Evolutionary conservation across 208 protist species (phyloP).

Genomic region (Leishmania major): DNA sequence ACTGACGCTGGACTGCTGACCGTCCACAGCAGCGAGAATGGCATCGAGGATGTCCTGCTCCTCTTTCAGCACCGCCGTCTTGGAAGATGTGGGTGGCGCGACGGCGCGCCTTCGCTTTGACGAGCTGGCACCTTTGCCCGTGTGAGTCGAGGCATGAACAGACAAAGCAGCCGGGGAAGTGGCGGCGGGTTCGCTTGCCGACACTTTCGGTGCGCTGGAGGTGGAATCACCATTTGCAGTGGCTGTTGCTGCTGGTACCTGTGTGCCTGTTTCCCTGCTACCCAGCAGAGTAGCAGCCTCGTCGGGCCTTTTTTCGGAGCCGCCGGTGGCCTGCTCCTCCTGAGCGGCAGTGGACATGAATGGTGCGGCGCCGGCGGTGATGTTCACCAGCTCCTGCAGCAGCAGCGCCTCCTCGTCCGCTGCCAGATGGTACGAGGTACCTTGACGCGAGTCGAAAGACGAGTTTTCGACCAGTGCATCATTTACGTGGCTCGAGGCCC

Average conservation of each 20-base stretch:
- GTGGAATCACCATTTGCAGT: not conserved
- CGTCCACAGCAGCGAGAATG: slow-evolving; percentile 59
- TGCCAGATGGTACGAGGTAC: slow-evolving; percentile 10
- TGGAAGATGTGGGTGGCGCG: not conserved
- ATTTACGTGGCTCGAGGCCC: not conserved
- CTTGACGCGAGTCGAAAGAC: not conserved
- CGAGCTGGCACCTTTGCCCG: not conserved
- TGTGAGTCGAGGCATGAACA: not conserved
- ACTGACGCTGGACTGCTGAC: slow-evolving; percentile 68
- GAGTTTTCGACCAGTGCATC: not conserved
- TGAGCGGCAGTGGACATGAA: slow-evolving; percentile 23
- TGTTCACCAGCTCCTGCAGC: slow-evolving; percentile 36
- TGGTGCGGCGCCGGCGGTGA: slow-evolving; percentile 24
- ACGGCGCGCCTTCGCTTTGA: not conserved
- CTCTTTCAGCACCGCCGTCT: slow-evolving; percentile 13
- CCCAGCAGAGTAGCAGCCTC: not conserved
- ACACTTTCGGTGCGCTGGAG: not conserved
- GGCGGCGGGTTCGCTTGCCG: not conserved
- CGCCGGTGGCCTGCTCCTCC: not conserved
- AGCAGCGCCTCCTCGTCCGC: slow-evolving; percentile 33
- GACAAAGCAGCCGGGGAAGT: not conserved
- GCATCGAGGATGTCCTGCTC: slow-evolving; percentile 65
- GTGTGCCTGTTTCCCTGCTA: not conserved
- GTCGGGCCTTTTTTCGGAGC: not conserved
- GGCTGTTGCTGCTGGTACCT: not conserved